Conservation (phyloP, 257 asterid genomes). For the Fraxinus excelsior region DNA sequence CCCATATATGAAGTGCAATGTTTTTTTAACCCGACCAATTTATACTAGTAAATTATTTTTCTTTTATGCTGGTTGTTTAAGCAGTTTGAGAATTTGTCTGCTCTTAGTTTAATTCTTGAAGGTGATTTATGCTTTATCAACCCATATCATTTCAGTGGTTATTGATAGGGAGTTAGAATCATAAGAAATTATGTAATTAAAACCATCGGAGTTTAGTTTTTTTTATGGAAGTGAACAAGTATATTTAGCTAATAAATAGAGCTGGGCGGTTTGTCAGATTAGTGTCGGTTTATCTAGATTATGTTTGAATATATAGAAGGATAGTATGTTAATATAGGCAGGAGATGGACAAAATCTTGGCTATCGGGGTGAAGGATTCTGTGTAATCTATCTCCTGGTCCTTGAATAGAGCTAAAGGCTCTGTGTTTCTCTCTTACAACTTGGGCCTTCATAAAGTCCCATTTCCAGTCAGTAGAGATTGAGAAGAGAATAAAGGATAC, state of each 20-base stretch:
- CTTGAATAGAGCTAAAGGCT: neutral
- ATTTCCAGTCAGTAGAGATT: neutral
- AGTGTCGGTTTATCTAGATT: neutral
- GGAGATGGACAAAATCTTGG: neutral
- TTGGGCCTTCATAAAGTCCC: neutral
- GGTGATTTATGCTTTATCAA: neutral
- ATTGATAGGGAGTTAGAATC: neutral
- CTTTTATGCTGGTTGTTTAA: neutral
- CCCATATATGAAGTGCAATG: neutral
- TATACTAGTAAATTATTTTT: neutral
- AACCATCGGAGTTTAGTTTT: neutral
- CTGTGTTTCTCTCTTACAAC: neutral
- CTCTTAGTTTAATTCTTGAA: no score
- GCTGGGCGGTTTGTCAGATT: neutral
- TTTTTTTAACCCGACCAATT: neutral
- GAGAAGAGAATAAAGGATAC: neutral
- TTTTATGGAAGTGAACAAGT: neutral
- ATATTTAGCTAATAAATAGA: neutral
- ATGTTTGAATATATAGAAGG: no score
- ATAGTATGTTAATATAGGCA: neutral
- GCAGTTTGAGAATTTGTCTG: no score
- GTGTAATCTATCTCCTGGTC: neutral
- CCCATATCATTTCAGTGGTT: neutral
- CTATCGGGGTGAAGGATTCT: neutral
- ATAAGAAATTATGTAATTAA: no score